Conservation (phyloP, 768 basidiomycete species). For the Pisolithus marmoratus region DNA sequence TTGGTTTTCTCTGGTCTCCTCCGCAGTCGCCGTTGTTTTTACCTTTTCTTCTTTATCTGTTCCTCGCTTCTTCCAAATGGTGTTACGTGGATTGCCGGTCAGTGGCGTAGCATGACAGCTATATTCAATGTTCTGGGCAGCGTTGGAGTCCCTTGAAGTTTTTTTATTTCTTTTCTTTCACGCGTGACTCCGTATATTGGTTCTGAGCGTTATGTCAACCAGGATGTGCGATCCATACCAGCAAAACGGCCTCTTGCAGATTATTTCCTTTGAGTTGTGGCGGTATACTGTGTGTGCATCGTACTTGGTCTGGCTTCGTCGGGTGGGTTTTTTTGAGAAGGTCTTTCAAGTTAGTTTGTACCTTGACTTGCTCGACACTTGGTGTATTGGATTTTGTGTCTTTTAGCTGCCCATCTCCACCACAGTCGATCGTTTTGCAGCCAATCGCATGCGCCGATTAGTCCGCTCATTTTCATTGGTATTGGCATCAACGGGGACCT, state of each 20-base stretch:
- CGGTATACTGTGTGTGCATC: slow-evolving; percentile 11
- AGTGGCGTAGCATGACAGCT: neutral
- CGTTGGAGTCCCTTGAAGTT: too few species aligned
- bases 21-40: neutral
- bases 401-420: slow-evolving; percentile 11
- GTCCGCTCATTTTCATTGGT: neutral
- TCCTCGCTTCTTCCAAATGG: slow-evolving; percentile 1
- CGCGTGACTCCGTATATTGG: neutral
- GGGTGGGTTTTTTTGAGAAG: neutral
- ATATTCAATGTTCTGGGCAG: neutral
- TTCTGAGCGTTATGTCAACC: slow-evolving; percentile 4
- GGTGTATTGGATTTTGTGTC: slow-evolving; percentile 23
- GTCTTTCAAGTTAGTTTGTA: neutral
- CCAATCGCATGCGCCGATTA: slow-evolving; percentile 1
- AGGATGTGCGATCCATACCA: slow-evolving; percentile 81
- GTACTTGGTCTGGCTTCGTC: slow-evolving; percentile 1
- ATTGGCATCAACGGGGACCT: neutral
- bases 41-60: neutral
- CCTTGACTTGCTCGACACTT: slow-evolving; percentile 2
- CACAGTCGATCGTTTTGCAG: too few species aligned
- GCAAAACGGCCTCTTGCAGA: slow-evolving; percentile 83
- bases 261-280: slow-evolving; percentile 60
- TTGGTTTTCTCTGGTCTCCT: too few species aligned
- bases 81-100: slow-evolving; percentile 4
- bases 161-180: neutral